Base-by-base conservation (phyloP, 1,284 basidiomycete species). In the Rhodotorula sp. region DNA sequence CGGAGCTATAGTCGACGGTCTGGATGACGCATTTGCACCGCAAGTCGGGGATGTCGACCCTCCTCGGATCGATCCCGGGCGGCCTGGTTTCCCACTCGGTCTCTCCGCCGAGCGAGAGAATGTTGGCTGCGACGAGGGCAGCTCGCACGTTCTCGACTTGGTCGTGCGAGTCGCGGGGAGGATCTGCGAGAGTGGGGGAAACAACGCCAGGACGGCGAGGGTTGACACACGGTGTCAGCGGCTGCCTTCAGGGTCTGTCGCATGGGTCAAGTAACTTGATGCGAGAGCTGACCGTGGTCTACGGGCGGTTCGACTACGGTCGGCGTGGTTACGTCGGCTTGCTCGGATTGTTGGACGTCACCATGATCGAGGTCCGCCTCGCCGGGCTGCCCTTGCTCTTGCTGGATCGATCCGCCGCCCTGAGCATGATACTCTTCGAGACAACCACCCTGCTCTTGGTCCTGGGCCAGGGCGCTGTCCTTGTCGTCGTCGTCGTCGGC, bases 1-100 rank as follows among this genome's bases (percentile, higher is more conserved):
- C 61, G 57, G 22, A 62, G 49, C 26, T 62, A n/a, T 26, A 74
- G 18, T 74, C 72, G 3, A 68, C 67, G 26, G 62, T 67, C 59
- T 74, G 72, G 15, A 72, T 26, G 4, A 74, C 72, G 46, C 48
- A 42, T 20, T 22, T 26, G 33, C 57, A 55, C 22, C 30, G 46
- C 20, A 74, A 53, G 53, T 64, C 64, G 6, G 72, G 72, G 48
- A 74, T 49, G 51, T 74, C 72, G 30, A 72, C 64, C 2, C 59
- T 10, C 3, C 49, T 22, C 4, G 72, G 60, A 37, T 74, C 72
- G n/a, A 74, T 69, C 0, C 72, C 72, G 4, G 72, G 71, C 22
- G 69, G 58, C 8, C 66, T 65, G 20, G 64, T 60, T 7, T 66
- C 66, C 63, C 66, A 71, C 26, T 61, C 70, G 4, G 58, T 42